These are phyloP conservation scores for Ganoderma leucocontextum DNA, from an alignment of 1,284 basidiomycete genomes.

Conservation along the genomic window DNA sequence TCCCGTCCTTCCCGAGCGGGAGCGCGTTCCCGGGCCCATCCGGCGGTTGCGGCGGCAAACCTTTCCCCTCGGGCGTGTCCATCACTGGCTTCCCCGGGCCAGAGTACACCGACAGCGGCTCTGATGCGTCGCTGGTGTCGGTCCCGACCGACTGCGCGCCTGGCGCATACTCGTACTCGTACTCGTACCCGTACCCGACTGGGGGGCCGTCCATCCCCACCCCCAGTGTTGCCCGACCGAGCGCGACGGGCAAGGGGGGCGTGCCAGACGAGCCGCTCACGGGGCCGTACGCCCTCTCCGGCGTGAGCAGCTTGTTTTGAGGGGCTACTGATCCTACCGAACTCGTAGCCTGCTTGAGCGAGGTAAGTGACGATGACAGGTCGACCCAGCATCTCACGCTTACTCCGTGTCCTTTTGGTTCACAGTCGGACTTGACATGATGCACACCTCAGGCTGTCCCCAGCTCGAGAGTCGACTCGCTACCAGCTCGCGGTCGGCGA, in stretches of 20 bases:
- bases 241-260: background rate
- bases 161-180: background rate
- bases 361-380: background rate
- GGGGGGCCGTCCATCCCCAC: background rate
- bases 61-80: background rate
- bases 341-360: background rate
- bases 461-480: too few species aligned
- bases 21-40: background rate
- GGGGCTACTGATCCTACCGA: background rate
- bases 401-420: background rate
- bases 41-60: background rate
- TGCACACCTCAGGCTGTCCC: background rate
- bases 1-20: constrained; percentile 1
- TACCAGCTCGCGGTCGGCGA: too few species aligned
- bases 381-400: background rate
- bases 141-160: background rate
- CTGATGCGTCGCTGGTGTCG: background rate
- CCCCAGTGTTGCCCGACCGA: background rate
- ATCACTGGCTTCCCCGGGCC: background rate
- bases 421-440: background rate
- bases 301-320: background rate
- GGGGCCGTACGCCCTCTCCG: background rate
- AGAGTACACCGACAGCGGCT: too few species aligned
- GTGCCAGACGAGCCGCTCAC: too few species aligned
- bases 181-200: background rate